Evolutionary conservation across 352 stramenopile species (phyloP).

Genomic region (Pythium myriotylum): DNA sequence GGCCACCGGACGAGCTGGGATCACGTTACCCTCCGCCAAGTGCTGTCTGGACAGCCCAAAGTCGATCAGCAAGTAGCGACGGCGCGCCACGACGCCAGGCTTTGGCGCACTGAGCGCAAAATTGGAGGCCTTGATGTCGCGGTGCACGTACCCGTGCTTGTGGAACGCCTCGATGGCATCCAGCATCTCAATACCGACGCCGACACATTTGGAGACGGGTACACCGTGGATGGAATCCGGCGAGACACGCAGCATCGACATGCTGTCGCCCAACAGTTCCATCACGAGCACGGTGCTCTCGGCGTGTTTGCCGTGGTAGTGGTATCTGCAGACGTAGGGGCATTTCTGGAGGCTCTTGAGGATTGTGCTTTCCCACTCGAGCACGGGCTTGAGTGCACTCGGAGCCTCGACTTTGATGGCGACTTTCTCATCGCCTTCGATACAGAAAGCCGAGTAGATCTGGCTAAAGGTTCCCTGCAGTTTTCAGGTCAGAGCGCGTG

Average conservation of each 20-base stretch:
- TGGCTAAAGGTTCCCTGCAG: conserved; percentile 86
- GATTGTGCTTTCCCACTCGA: conserved; percentile 89
- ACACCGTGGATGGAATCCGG: conserved; percentile 83
- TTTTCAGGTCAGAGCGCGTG: neutral
- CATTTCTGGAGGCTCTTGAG: conserved; percentile 86
- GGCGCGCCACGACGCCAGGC: conserved; percentile 24
- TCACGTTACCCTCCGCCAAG: conserved; percentile 60
- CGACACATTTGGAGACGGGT: conserved; percentile 66
- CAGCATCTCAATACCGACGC: conserved; percentile 85
- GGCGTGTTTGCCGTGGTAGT: conserved; percentile 83
- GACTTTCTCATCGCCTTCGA: conserved; percentile 74
- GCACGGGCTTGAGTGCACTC: conserved; percentile 84
- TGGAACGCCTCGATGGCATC: conserved; percentile 89
- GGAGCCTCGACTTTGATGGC: conserved; percentile 87
- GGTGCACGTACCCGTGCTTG: conserved; percentile 83
- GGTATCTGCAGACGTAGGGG: conserved; percentile 82
- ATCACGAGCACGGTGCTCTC: conserved; percentile 89
- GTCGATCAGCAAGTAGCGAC: conserved; percentile 80
- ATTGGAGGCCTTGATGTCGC: conserved; percentile 90
- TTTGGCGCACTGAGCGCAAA: conserved; percentile 73
- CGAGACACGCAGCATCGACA: conserved; percentile 85
- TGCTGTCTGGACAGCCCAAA: conserved; percentile 87
- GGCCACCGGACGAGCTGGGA: conserved; percentile 58
- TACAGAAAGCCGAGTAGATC: conserved; percentile 85
- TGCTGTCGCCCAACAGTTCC: conserved; percentile 86